Evolutionary conservation across 1,139 yeast genomes (phyloP).

Genomic region (Arxiozyma slooffiae): DNA sequence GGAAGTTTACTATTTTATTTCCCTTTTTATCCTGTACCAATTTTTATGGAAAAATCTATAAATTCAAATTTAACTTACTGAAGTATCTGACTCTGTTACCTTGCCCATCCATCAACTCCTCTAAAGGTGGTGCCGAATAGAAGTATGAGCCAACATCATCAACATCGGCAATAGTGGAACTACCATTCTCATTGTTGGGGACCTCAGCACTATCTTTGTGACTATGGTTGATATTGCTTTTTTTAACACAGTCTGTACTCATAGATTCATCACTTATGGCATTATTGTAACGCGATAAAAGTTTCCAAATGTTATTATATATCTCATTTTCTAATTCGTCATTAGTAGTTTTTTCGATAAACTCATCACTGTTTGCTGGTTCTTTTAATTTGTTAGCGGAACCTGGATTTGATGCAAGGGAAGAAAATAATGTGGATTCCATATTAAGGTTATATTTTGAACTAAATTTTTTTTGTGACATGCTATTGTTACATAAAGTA

Average conservation of each 20-base stretch:
- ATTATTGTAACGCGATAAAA: conserved; percentile 11
- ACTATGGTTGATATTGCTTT: not conserved
- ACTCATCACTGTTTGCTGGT: not conserved
- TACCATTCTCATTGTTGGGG: not conserved
- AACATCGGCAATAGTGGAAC: not conserved
- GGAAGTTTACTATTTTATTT: not conserved
- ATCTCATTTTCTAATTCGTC: conserved; percentile 8
- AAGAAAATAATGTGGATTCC: not conserved
- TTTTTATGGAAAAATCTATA: not conserved
- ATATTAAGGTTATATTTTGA: conserved; percentile 2
- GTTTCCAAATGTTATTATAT: conserved; percentile 10
- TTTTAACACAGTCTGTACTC: not conserved
- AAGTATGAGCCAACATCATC: conserved; percentile 7
- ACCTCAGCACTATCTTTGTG: not conserved
- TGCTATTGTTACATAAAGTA: not conserved
- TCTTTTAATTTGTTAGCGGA: not conserved
- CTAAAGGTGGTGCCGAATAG: conserved; percentile 27
- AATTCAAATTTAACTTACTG: not conserved
- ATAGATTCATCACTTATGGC: not conserved
- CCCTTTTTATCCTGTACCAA: not conserved
- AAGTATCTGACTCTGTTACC: conserved; percentile 9
- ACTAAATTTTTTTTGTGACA: conserved; percentile 1
- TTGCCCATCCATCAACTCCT: conserved; percentile 29
- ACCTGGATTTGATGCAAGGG: not conserved
- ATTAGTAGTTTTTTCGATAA: conserved; percentile 1